A percentile compares a stretch with the other conserved stretches of the same genome.
Conservation (phyloP, 352 stramenopile species). For the Globisporangium recalcitrans region DNA sequence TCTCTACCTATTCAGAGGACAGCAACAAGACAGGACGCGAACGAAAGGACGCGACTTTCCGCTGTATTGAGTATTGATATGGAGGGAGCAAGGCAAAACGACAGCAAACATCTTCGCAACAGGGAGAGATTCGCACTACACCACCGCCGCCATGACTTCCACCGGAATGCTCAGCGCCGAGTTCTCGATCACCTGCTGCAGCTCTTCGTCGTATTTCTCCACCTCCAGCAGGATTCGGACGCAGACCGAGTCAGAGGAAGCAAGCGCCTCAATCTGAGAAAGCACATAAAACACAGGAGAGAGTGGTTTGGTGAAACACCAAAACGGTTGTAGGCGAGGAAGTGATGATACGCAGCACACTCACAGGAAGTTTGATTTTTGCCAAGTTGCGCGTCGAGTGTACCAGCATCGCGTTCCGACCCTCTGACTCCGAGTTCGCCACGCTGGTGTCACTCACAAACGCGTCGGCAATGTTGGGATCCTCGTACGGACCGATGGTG, state of each 20-base stretch:
- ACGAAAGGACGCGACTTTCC: slow-evolving; percentile 7
- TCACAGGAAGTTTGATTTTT: slow-evolving; percentile 49
- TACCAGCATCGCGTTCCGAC: slow-evolving; percentile 51
- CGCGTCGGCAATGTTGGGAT: slow-evolving; percentile 72
- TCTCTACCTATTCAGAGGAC: no score
- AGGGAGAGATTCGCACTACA: background rate
- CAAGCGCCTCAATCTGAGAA: slow-evolving; percentile 17
- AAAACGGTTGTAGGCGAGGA: background rate
- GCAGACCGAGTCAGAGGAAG: slow-evolving; percentile 17
- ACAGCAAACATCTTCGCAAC: slow-evolving; percentile 1
- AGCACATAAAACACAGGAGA: no score
- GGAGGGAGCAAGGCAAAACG: background rate
- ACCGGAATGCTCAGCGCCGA: slow-evolving; percentile 41
- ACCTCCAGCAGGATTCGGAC: slow-evolving; percentile 57
- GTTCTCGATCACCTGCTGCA: slow-evolving; percentile 53
- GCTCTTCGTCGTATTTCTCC: slow-evolving; percentile 57
- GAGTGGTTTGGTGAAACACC: no score
- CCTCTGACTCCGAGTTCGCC: slow-evolving; percentile 13
- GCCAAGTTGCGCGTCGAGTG: slow-evolving; percentile 43
- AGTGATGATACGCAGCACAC: background rate
- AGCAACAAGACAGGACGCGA: background rate
- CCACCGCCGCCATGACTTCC: slow-evolving; percentile 30
- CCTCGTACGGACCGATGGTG: slow-evolving; percentile 72
- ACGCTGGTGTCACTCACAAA: slow-evolving; percentile 35
- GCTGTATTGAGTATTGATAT: slow-evolving; percentile 1